Evolutionary conservation across 129 eudicot species (phyloP).

Genomic region (Gnaphalium uliginosum): DNA sequence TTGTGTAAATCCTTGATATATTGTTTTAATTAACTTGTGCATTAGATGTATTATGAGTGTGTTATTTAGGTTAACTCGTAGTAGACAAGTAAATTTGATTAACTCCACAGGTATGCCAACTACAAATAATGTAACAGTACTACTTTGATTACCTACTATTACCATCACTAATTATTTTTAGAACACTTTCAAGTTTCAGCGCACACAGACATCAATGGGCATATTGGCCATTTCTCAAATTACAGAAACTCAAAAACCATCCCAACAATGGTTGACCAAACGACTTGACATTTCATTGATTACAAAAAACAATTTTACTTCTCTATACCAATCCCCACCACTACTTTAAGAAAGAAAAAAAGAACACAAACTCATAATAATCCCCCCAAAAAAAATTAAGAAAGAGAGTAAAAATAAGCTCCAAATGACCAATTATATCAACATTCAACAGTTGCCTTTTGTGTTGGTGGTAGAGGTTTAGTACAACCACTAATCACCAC

Average conservation of each 20-base stretch:
- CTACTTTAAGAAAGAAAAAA: conserved; percentile 7
- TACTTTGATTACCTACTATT: too few species aligned
- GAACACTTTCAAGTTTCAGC: conserved; percentile 18
- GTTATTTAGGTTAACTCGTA: background rate
- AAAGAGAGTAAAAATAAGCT: background rate
- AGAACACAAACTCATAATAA: conserved; percentile 31
- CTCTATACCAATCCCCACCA: conserved; percentile 53
- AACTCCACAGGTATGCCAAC: too few species aligned
- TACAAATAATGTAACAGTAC: too few species aligned
- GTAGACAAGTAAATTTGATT: background rate
- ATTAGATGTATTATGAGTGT: background rate
- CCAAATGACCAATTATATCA: conserved; percentile 29
- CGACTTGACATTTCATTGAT: conserved; percentile 28
- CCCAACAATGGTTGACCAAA: conserved; percentile 15
- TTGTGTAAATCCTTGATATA: background rate
- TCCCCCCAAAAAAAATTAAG: conserved; percentile 31
- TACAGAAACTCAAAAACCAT: conserved; percentile 10
- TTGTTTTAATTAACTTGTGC: conserved; percentile 15
- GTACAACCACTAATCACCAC: conserved; percentile 26
- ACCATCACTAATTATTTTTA: conserved; percentile 22
- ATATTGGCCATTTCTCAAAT: conserved; percentile 20
- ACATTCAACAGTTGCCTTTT: conserved; percentile 39
- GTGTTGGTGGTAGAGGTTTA: conserved; percentile 39
- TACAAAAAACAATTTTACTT: conserved; percentile 18
- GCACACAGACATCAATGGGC: conserved; percentile 19